These are phyloP conservation scores for Alopecurus myosuroides DNA, from an alignment of 176 grass and related monocot species.

Conservation along the genomic window DNA sequence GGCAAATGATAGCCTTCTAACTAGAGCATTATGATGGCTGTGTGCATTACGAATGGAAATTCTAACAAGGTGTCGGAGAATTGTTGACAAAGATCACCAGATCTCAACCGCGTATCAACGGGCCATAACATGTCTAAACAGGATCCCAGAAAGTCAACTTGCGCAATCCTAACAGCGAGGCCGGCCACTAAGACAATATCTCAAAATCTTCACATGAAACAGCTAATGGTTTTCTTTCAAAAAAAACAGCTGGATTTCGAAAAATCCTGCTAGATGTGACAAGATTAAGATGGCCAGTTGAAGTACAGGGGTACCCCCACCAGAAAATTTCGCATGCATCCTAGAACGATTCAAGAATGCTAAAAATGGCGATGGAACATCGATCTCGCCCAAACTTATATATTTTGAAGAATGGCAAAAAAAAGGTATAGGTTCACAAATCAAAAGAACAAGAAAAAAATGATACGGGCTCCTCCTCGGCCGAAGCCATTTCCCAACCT, in stretches of 20 bases:
- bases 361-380: background rate
- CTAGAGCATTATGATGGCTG: background rate
- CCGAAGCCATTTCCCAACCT: background rate
- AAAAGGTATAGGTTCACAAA: background rate
- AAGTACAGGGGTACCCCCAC: background rate
- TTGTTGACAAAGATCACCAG: background rate
- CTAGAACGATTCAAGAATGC: background rate
- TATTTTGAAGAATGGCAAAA: background rate
- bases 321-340: background rate
- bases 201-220: slow-evolving; percentile 6
- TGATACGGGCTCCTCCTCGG: no score
- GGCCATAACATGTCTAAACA: background rate
- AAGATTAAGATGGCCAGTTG: background rate
- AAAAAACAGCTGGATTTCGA: background rate
- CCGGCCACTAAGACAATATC: background rate
- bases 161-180: slow-evolving; percentile 6
- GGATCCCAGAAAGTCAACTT: background rate
- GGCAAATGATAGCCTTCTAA: slow-evolving; percentile 10
- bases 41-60: no score
- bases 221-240: background rate
- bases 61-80: background rate
- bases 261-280: background rate
- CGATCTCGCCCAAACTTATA: background rate
- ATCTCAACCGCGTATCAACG: background rate
- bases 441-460: background rate